These are phyloP conservation scores for Triangularia verruculosa DNA, from an alignment of 2,329 filamentous ascomycete species.

Conservation along the genomic window DNA sequence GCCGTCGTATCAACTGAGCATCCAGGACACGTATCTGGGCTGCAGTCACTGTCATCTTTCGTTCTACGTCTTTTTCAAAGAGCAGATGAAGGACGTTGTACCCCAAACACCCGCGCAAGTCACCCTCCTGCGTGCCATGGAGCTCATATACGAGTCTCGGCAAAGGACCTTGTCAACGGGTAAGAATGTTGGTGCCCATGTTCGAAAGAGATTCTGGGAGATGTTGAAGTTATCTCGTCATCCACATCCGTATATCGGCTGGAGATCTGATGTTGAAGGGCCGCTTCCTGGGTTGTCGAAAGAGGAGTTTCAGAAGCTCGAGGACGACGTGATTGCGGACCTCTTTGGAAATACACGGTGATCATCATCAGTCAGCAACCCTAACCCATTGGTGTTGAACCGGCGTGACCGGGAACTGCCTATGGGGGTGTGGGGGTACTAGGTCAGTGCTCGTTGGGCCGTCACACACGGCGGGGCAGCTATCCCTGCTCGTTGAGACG, in stretches of 20 bases:
- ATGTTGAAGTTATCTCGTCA: conserved; percentile 3
- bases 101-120: neutral
- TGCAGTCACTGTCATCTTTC: neutral
- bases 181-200: neutral
- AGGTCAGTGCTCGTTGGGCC: neutral
- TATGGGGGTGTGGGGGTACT: neutral
- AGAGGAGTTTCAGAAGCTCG: neutral
- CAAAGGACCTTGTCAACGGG: neutral
- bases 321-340: neutral
- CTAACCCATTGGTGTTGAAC: neutral
- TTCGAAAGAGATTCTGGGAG: neutral
- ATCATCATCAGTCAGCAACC: neutral
- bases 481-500: neutral
- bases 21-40: neutral
- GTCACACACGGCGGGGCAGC: neutral
- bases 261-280: conserved; percentile 2
- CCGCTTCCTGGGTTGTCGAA: neutral
- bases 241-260: conserved; percentile 4
- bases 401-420: no score
- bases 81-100: neutral
- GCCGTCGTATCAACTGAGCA: conserved; percentile 3
- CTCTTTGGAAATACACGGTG: neutral
- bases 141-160: conserved; percentile 1
- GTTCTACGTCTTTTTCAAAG: conserved; percentile 1
- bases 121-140: neutral